Evolutionary conservation across 495 filamentous ascomycete genomes (phyloP), one percentile per base, ranked within the genome.

Genomic region (Talaromyces wortmannii): DNA sequence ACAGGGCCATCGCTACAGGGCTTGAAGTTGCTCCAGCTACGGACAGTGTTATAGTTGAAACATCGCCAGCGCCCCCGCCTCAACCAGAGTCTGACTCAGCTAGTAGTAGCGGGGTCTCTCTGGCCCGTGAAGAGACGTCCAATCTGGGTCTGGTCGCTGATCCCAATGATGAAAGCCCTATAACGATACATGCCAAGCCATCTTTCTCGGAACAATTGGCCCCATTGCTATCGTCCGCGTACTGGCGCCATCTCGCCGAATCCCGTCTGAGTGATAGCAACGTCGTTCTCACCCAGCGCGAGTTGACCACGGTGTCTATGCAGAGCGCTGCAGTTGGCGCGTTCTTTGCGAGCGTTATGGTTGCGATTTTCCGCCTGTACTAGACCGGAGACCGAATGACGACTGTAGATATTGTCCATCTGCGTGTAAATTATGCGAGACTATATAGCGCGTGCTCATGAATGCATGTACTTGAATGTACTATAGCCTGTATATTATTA

Each of bases 301-400:
- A 96, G 62, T 63, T 88, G 6, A 92, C 90, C 3, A 69, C 83
- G 30, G 71, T 87, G 54, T 84, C 83, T 11, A 65, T 92, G 30
- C 82, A 91, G 65, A 82, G 88, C 59, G 84, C 83, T 42, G 87
- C 82, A n/a, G 78, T 83, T 11, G 91, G 91, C 17, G 87, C 86
- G 6, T 76, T 81, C 2, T 61, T 89, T 2, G 79, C 81, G 53
- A 79, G 78, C 32, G 62, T 84, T 33, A 48, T 91, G n/a, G 68
- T 85, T 49, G 65, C 84, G 15, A 45, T 91, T 16, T 56, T 88
- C 49, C 77, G 80, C 57, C 70, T 73, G 45, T 63, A 64, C 54
- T 82, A 40, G 36, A 23, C 23, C 23, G 23, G 23, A 23, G 65
- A 73, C 23, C 4, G 23, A 23, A 23, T 23, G 23, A 23, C 23